phyloP scores from a whole-genome alignment of 495 filamentous ascomycete genomes.

The Lasiosphaeria ovina region DNA sequence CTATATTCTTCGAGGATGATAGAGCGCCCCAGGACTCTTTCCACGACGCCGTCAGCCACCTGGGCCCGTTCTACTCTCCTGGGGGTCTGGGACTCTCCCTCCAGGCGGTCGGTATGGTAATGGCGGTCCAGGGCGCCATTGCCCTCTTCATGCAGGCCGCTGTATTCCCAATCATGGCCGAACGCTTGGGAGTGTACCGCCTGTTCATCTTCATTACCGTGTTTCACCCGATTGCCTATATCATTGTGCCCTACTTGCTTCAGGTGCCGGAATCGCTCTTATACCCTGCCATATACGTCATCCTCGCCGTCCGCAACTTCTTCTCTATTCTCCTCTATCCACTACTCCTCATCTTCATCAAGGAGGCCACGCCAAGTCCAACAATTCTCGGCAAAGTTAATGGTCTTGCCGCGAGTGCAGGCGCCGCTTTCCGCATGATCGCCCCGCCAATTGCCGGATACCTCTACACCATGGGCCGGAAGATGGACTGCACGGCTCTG shows the following conservation, averaged over 20 bases:
- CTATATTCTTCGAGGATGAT: conserved; percentile 80
- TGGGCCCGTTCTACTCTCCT: conserved; percentile 55
- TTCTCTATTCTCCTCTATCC: conserved; percentile 76
- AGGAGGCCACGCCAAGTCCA: conserved; percentile 71
- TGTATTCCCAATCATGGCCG: conserved; percentile 69
- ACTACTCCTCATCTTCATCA: conserved; percentile 76
- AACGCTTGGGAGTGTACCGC: conserved; percentile 69
- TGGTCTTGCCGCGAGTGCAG: conserved; percentile 74
- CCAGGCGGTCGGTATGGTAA: conserved; percentile 71
- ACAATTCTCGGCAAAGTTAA: conserved; percentile 74
- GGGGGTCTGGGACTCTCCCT: conserved; percentile 74
- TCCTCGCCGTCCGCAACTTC: conserved; percentile 68
- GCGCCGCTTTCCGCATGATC: conserved; percentile 72
- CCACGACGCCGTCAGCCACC: conserved; percentile 23
- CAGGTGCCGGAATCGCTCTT: conserved; percentile 57
- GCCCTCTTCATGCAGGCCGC: conserved; percentile 75
- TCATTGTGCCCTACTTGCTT: conserved; percentile 69
- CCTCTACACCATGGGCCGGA: conserved; percentile 66
- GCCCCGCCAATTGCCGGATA: conserved; percentile 74
- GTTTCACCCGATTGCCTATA: conserved; percentile 72
- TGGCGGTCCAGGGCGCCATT: conserved; percentile 76
- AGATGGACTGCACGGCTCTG: conserved; percentile 67
- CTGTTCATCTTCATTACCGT: conserved; percentile 71
- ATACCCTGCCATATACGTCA: conserved; percentile 70
- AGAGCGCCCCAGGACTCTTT: conserved; percentile 26